phyloP scores from a whole-genome alignment of 2,329 filamentous ascomycete species.

The Trichophyton simii region DNA sequence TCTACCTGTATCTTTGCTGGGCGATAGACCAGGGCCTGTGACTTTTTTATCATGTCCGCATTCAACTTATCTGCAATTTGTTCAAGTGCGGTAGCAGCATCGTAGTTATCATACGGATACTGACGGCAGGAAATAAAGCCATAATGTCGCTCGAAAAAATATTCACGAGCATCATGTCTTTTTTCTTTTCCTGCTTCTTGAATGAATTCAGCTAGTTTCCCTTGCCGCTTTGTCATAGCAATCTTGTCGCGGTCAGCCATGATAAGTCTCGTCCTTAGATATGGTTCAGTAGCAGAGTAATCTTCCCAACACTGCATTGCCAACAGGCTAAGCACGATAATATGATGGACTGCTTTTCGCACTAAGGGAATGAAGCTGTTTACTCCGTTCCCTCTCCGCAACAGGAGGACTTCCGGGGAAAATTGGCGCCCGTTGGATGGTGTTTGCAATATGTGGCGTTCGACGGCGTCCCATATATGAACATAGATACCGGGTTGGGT shows the following conservation, averaged over 20 bases:
- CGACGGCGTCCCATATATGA: slow-evolving; percentile 22
- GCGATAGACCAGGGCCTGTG: slow-evolving; percentile 9
- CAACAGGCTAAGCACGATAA: slow-evolving; percentile 22
- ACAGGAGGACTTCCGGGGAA: slow-evolving; percentile 11
- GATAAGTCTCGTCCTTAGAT: slow-evolving; percentile 12
- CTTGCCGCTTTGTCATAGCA: slow-evolving; percentile 15
- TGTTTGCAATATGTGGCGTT: slow-evolving; percentile 21
- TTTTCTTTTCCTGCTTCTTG: neutral
- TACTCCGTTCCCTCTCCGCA: slow-evolving; percentile 19
- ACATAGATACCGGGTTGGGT: slow-evolving; percentile 20
- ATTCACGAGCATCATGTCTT: slow-evolving; percentile 12
- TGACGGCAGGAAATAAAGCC: slow-evolving; percentile 14
- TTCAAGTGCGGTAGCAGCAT: slow-evolving; percentile 11
- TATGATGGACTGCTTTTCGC: slow-evolving; percentile 19
- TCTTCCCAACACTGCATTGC: slow-evolving; percentile 24
- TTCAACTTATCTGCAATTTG: slow-evolving; percentile 16
- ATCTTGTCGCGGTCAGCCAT: slow-evolving; percentile 17
- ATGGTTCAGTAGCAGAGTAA: slow-evolving; percentile 15
- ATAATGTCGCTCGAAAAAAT: slow-evolving; percentile 18
- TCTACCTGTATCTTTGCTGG: slow-evolving; percentile 9
- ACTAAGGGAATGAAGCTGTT: slow-evolving; percentile 22
- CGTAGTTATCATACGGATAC: slow-evolving; percentile 21
- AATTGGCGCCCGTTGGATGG: slow-evolving; percentile 6
- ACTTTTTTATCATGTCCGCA: slow-evolving; percentile 15
- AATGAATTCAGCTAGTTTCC: slow-evolving; percentile 8